Base-by-base conservation (phyloP, 306 rosid species). In the Adenanthera pavonina region DNA sequence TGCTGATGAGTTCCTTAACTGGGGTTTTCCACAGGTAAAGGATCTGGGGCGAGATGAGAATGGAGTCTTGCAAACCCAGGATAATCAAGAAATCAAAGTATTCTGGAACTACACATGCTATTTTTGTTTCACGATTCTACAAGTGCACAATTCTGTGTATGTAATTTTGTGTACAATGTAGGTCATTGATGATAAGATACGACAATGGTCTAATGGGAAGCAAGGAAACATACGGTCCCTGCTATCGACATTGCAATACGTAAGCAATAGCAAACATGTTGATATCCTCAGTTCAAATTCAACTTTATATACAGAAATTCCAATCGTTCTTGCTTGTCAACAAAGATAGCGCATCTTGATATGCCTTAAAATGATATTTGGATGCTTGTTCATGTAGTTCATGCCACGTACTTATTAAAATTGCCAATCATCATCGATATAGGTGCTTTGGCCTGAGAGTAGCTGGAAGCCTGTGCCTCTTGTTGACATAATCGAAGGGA, bases 391-490 rank as follows among this genome's bases (percentile, higher is more conserved):
- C 69, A 57, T 78, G 46, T 69, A 47, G 47, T 77, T 69, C 77
- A 48, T 73, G 44, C 74, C 30, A 69, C 60, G 47, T 71, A n/a
- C 15, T 61, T 74, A 25, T 47, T 77, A 79, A 76, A 80, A 65
- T 77, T 71, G 78, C 62, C 46, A 33, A 56, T 14, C 80, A 33
- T 76, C 80, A 47, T 61, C 69, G 62, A 78, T 75, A 78, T 85
- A 95, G 98, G 93, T 93, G 81, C 97, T 96, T 78, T 93, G 99
- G 99, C 86, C 97, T 2, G 90, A 82, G 83, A 87, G 98, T 34
- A 97, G 99, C 38, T 96, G 99, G 99, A 96, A 92, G 85, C 79
- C 94, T 40, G 90, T 96, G 79, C 97, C 99, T 53, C 98, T 96
- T 14, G 97, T 91, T 8, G 94, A 93, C 86, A 86, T 96, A 86